phyloP scores from a whole-genome alignment of 2,329 filamentous ascomycete genomes.

The Stagonosporopsis rhizophila region DNA sequence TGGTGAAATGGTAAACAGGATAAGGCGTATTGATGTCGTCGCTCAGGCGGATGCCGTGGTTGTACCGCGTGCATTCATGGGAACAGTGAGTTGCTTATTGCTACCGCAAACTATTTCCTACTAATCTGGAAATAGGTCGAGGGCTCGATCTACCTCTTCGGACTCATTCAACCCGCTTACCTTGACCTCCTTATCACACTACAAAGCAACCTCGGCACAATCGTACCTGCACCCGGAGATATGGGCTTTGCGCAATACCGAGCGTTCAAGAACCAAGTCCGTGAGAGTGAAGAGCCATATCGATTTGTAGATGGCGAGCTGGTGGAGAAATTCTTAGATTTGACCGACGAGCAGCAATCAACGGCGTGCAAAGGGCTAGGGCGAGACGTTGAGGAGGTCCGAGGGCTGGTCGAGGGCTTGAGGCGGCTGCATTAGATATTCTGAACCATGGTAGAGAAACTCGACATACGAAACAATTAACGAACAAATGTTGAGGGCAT shows the following conservation, averaged over 20 bases:
- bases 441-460: background rate
- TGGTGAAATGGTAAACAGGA: conserved; percentile 92
- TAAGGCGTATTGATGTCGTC: conserved; percentile 75
- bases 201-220: conserved; percentile 72
- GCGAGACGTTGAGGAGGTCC: conserved; percentile 64
- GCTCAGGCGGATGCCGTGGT: conserved; percentile 71
- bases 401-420: conserved; percentile 65
- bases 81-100: conserved; percentile 69
- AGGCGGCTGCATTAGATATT: conserved; percentile 54
- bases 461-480: background rate
- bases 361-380: conserved; percentile 61
- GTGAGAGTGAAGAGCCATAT: conserved; percentile 76
- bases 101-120: background rate
- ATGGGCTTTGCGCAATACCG: conserved; percentile 81
- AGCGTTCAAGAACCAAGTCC: conserved; percentile 77
- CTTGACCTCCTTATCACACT: conserved; percentile 84
- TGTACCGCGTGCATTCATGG: conserved; percentile 83
- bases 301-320: conserved; percentile 93
- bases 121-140: conserved; percentile 69
- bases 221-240: conserved; percentile 72
- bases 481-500: background rate
- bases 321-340: conserved; percentile 82
- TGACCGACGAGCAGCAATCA: conserved; percentile 65
- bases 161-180: conserved; percentile 73
- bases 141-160: conserved; percentile 89